Evolutionary conservation across 2,329 filamentous ascomycete species (phyloP), one percentile per base, ranked within the genome.

Genomic region (Phyllosticta citriasiana): DNA sequence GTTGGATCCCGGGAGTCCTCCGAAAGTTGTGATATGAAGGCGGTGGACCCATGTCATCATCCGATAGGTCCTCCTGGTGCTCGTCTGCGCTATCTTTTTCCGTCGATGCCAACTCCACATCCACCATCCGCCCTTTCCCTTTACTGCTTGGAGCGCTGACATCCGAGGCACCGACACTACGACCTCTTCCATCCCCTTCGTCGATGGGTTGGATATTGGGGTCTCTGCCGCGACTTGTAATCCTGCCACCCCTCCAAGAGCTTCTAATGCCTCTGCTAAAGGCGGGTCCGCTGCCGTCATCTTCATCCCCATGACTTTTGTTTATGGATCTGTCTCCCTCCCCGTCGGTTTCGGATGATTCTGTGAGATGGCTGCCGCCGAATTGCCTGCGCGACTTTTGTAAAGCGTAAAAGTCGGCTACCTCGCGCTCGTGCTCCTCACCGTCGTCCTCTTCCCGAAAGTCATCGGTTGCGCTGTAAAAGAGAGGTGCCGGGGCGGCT

Each of bases 401-500:
- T 62, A 99, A 79, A 5, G 93, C 93, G 74, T 92, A 95, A 66
- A 94, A 86, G 74, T 97, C 94, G n/a, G 91, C 91, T 35, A 93
- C 89, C 71, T 97, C 93, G 59, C 91, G 81, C 68, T 95, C 89
- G 68, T 90, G 87, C 74, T 96, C 91, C 68, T 90, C 88, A 72
- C 94, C 92, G 64, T 97, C 93, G 65, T 97, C 92, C 70, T 95
- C 90, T 74, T 97, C 92, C 64, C 88, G 86, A 65, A 95, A 94
- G 70, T 95, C 91, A 72, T 96, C 91, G 16, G 91, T 84, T 4
- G 89, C 87, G 70, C 91, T 96, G 74, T 94, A 91, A 74, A 99
- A 97, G n/a, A 99, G 80, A 60, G 94, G 94, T 9, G 93, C 92
- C 66, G 91, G 89, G 62, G 89, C 87, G 53, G 84, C 80, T 4